Percentiles rank a stretch among this genome's conserved stretches.
phyloP scores from a whole-genome alignment of 352 stramenopile genomes.

The Phytopythium mirpurense region DNA sequence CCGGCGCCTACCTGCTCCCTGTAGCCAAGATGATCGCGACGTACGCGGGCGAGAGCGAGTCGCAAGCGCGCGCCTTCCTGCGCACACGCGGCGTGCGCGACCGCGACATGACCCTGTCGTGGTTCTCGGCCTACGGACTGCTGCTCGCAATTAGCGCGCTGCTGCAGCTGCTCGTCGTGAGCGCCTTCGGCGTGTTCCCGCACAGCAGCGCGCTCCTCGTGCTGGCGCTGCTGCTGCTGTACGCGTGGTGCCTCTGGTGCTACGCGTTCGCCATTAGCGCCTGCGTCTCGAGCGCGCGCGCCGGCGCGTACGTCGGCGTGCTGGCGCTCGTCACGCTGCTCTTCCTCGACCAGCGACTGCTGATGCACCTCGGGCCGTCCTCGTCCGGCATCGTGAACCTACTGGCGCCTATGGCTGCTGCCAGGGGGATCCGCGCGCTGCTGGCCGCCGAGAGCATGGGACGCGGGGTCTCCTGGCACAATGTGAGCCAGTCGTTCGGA shows the following conservation, averaged over 20 bases:
- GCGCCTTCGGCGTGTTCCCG: slow-evolving; percentile 20
- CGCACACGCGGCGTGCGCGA: slow-evolving; percentile 31
- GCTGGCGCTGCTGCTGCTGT: slow-evolving; percentile 25
- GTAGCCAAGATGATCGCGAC: slow-evolving; percentile 24
- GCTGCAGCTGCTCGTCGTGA: slow-evolving; percentile 21
- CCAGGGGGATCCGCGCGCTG: slow-evolving; percentile 9
- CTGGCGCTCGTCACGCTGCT: slow-evolving; percentile 31
- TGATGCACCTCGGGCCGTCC: slow-evolving; percentile 19
- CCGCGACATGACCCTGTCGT: slow-evolving; percentile 29
- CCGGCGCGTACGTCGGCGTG: slow-evolving; percentile 29
- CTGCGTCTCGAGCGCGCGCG: slow-evolving; percentile 28
- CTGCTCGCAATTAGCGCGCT: slow-evolving; percentile 24
- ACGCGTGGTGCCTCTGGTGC: slow-evolving; percentile 24
- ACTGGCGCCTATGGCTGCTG: slow-evolving; percentile 34
- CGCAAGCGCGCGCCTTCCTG: slow-evolving; percentile 23
- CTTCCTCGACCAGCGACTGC: slow-evolving; percentile 14
- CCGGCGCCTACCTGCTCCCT: slow-evolving; percentile 20
- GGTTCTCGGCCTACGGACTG: slow-evolving; percentile 35
- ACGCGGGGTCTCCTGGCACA: slow-evolving; percentile 20
- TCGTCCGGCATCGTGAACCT: slow-evolving; percentile 28
- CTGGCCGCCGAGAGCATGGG: slow-evolving; percentile 8
- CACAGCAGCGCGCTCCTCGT: slow-evolving; percentile 23
- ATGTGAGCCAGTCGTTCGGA: slow-evolving; percentile 20
- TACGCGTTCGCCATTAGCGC: slow-evolving; percentile 30
- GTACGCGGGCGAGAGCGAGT: slow-evolving; percentile 29